Conservation (phyloP, 75 land plant species). For the Larix kaempferi region DNA sequence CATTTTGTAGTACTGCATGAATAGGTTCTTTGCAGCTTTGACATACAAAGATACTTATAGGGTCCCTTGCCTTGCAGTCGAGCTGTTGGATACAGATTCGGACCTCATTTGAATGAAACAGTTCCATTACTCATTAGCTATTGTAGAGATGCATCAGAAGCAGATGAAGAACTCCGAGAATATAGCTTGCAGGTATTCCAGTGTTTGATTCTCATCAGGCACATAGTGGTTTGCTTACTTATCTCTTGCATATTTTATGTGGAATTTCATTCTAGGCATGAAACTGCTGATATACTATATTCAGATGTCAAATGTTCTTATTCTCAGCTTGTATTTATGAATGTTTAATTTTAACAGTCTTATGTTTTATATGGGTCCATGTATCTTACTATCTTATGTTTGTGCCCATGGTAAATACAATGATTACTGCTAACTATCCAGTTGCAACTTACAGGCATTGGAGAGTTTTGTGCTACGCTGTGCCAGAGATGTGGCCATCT, state of each 20-base stretch:
- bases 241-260: not conserved
- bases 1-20: not conserved
- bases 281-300: not conserved
- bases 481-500: slow-evolving; percentile 88
- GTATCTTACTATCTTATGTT: not conserved
- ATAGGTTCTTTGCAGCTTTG: not conserved
- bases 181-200: slow-evolving; percentile 89
- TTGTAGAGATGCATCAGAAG: slow-evolving; percentile 90
- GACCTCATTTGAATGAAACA: slow-evolving; percentile 81
- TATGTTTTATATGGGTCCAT: not conserved
- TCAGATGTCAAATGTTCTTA: not conserved
- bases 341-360: not conserved
- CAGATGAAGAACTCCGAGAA: slow-evolving; percentile 98
- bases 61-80: slow-evolving; percentile 53
- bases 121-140: slow-evolving; percentile 85
- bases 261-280: not conserved
- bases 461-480: slow-evolving; percentile 96
- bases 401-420: too few species aligned
- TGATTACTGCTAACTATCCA: not conserved
- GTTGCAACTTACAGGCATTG: slow-evolving; percentile 55
- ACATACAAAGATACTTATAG: not conserved
- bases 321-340: not conserved
- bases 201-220: not conserved
- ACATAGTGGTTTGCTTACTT: not conserved
- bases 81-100: slow-evolving; percentile 98